Evolutionary conservation across 2,329 filamentous ascomycete species (phyloP), one percentile per base, ranked within the genome.

Genomic region (Fusarium sublunatum): DNA sequence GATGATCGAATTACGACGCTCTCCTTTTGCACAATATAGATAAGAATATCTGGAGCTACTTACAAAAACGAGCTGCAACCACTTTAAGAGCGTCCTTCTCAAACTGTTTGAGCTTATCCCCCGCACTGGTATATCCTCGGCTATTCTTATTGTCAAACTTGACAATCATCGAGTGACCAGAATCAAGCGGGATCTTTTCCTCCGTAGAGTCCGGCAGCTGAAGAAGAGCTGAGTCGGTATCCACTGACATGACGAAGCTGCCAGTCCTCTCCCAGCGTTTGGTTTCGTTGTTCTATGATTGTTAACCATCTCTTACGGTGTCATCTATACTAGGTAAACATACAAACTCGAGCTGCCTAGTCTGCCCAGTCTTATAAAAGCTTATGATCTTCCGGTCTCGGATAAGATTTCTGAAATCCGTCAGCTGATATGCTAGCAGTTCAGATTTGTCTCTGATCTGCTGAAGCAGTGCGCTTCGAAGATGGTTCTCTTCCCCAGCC

Each of bases 361-460:
- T 48, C 6, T n/a, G 26, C 5, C 6, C 2, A 7, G 35, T 48
- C 12, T 48, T 35, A 4, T 39, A 39, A 7, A 48, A 48, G 12
- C 35, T 48, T 8, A 48, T 8, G 2, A 48, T 5, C 45, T 48
- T 48, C 3, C 45, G 45, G 11, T 48, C 45, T n/a, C 35, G 45
- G 7, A 48, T 48, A 2, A 48, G 45, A 15, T 48, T 48, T 7
- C 39, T 48, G 6, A 48, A 48, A 39, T 39, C 25, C 2, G 6
- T 15, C 7, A 48, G 45, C 26, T 48, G 34, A 31, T 7, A 15
- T 15, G 15, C 15, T 11, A 48, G 12, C 3, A 48, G 5, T 3
- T 48, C 34, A n/a, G 35, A 39, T 7, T 39, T 31, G 2, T 12
- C 7, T 11, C 15, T 25, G 35, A 48, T 48, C 11, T 39, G 11